phyloP scores from a whole-genome alignment of 495 filamentous ascomycete species.

The Collariella sp. region DNA sequence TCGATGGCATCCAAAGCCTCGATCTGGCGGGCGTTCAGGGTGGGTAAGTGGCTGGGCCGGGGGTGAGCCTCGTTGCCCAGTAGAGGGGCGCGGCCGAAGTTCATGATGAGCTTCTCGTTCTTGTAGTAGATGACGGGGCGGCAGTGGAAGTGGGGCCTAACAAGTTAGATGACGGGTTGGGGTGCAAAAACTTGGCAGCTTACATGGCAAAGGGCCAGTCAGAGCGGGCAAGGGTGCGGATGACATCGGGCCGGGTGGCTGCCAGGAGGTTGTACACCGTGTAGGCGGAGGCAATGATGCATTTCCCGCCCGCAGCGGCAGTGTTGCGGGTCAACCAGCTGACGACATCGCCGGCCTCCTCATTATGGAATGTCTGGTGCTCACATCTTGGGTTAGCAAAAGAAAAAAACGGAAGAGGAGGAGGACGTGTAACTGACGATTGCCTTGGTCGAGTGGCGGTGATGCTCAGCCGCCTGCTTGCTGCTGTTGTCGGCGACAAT shows the following conservation, averaged over 20 bases:
- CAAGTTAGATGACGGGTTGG: slow-evolving; percentile 6
- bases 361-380: slow-evolving; percentile 61
- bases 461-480: slow-evolving; percentile 36
- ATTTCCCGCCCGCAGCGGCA: slow-evolving; percentile 50
- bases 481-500: slow-evolving; percentile 43
- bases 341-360: slow-evolving; percentile 58
- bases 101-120: slow-evolving; percentile 46
- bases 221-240: slow-evolving; percentile 47
- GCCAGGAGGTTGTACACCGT: slow-evolving; percentile 59
- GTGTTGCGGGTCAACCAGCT: slow-evolving; percentile 51
- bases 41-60: slow-evolving; percentile 44
- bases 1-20: slow-evolving; percentile 59
- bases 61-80: slow-evolving; percentile 50
- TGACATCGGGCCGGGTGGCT: slow-evolving; percentile 51
- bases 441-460: slow-evolving; percentile 42
- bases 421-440: slow-evolving; percentile 33
- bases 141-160: slow-evolving; percentile 43
- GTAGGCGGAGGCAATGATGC: slow-evolving; percentile 51
- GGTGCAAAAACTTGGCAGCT: slow-evolving; percentile 12
- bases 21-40: slow-evolving; percentile 46
- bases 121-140: slow-evolving; percentile 52
- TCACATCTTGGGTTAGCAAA: not conserved
- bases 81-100: slow-evolving; percentile 52
- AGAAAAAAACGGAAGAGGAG: not conserved
- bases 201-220: slow-evolving; percentile 60